Conservation (phyloP, 106 monocot species). For the Alisma plantagoaquatica region DNA sequence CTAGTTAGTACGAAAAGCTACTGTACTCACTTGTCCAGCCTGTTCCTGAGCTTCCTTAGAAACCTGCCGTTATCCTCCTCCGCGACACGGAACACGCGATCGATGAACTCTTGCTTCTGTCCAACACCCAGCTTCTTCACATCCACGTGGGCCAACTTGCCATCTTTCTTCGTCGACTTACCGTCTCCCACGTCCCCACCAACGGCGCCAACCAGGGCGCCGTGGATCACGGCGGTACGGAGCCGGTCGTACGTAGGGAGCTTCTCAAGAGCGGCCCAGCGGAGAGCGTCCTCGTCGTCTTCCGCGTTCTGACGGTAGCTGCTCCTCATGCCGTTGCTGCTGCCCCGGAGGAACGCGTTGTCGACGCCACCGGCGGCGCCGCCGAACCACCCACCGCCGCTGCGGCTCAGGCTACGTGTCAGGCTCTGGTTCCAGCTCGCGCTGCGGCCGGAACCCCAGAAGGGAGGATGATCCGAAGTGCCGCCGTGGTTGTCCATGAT, state of each 20-base stretch:
- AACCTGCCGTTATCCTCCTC: slow-evolving; percentile 68
- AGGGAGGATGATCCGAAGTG: too few relatives aligned
- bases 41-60: slow-evolving; percentile 37
- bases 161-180: neutral
- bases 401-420: slow-evolving; percentile 16
- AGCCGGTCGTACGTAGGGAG: slow-evolving; percentile 32
- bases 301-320: slow-evolving; percentile 1
- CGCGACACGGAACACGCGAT: slow-evolving; percentile 43
- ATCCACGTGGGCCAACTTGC: slow-evolving; percentile 27
- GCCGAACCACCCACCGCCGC: too few relatives aligned
- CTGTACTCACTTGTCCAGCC: slow-evolving; percentile 45
- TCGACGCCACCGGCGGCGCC: slow-evolving; percentile 11
- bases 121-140: slow-evolving; percentile 28
- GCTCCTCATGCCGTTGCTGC: neutral
- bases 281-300: slow-evolving; percentile 26
- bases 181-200: too few relatives aligned
- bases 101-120: slow-evolving; percentile 54
- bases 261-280: slow-evolving; percentile 33
- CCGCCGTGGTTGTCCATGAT: too few relatives aligned
- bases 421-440: slow-evolving; percentile 20
- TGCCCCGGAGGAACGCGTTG: slow-evolving; percentile 10
- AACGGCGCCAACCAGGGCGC: too few relatives aligned
- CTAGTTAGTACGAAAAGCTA: too few relatives aligned
- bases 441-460: slow-evolving; percentile 18
- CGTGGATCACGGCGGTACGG: slow-evolving; percentile 17